Percentiles rank a stretch among this genome's conserved stretches.
These are phyloP conservation scores for Hymenoscyphus linearis DNA, from an alignment of 2,329 filamentous ascomycete genomes.

Conservation along the genomic window DNA sequence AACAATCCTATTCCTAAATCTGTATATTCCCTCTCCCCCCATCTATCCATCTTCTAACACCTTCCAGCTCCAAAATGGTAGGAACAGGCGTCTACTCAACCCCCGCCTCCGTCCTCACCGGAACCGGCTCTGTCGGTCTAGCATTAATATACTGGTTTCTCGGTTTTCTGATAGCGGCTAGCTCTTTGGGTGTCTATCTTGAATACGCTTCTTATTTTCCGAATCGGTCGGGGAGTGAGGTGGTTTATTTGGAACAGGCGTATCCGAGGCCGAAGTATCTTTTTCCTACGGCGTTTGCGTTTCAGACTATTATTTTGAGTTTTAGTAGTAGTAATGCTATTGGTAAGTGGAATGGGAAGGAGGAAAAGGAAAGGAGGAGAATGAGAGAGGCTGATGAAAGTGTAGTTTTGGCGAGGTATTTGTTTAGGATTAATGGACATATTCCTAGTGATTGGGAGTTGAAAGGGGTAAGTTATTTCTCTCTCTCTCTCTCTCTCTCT, in stretches of 20 bases:
- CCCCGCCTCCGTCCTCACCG: constrained; percentile 51
- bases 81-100: not conserved
- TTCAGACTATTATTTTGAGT: constrained; percentile 57
- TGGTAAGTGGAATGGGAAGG: constrained; percentile 22
- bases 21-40: not conserved
- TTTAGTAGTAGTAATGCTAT: constrained; percentile 63
- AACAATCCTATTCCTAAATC: constrained; percentile 54
- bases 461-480: constrained; percentile 43
- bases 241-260: constrained; percentile 64
- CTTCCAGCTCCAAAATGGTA: not conserved
- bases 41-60: not conserved
- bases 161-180: constrained; percentile 51
- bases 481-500: too few relatives aligned
- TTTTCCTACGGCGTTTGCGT: constrained; percentile 59
- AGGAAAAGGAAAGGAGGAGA: not conserved
- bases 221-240: constrained; percentile 59
- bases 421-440: constrained; percentile 51
- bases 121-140: constrained; percentile 57
- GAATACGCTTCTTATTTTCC: constrained; percentile 62
- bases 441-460: constrained; percentile 54
- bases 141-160: constrained; percentile 60
- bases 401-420: constrained; percentile 53
- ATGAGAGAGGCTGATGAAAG: constrained; percentile 3
- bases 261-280: constrained; percentile 60
- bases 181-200: constrained; percentile 44